These are phyloP conservation scores for Microdochium bolleyi DNA, from an alignment of 2,329 filamentous ascomycete genomes.

Conservation along the genomic window DNA sequence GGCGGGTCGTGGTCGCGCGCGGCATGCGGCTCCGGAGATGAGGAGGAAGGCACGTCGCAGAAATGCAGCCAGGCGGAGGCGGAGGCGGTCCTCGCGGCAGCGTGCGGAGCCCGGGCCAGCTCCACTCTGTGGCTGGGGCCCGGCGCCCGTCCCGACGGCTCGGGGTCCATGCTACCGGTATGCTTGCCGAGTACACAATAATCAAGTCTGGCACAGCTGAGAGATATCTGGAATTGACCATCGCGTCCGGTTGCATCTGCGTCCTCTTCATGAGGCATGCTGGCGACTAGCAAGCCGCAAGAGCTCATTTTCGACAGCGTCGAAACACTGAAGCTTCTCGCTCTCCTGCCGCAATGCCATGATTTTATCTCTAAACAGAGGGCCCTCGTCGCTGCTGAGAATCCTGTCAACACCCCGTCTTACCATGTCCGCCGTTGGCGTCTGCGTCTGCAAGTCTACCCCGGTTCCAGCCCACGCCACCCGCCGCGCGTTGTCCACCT, in stretches of 20 bases:
- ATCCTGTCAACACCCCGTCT: slow-evolving; percentile 18
- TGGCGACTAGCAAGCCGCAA: slow-evolving; percentile 3
- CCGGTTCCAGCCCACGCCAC: slow-evolving; percentile 25
- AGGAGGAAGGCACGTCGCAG: no score
- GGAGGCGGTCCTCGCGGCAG: no score
- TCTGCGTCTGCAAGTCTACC: slow-evolving; percentile 18
- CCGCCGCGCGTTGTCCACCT: slow-evolving; percentile 26
- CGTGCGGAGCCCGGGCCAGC: no score
- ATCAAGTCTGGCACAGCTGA: no score
- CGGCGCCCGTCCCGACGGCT: no score
- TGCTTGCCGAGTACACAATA: no score
- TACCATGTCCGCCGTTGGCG: slow-evolving; percentile 16
- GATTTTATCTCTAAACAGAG: slow-evolving; percentile 6
- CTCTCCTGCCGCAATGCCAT: slow-evolving; percentile 17
- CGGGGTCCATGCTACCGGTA: no score
- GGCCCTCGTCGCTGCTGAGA: slow-evolving; percentile 13
- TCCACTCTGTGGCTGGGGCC: no score
- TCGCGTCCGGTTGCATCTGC: no score
- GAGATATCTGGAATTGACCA: no score
- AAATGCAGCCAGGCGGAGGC: no score
- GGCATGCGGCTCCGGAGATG: not conserved
- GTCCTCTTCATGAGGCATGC: no score
- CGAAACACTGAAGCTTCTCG: slow-evolving; percentile 19
- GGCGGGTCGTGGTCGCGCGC: not conserved
- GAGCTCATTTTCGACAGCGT: slow-evolving; percentile 16